Conservation (phyloP, 129 eudicot genomes). For the Glebionis coronaria region DNA sequence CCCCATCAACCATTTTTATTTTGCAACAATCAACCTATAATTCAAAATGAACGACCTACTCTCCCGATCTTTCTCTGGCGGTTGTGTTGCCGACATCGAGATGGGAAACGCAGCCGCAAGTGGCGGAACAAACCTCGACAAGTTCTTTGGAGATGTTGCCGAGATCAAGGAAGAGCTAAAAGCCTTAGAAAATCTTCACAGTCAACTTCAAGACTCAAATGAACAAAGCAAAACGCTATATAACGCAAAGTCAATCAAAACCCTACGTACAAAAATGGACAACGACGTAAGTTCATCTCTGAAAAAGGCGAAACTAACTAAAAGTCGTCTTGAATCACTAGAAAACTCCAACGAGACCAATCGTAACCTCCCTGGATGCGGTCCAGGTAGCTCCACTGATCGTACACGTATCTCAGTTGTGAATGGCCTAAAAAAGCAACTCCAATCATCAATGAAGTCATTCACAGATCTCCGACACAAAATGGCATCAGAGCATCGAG, state of each 20-base stretch:
- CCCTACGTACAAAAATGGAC: constrained; percentile 54
- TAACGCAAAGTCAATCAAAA: constrained; percentile 55
- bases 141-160: constrained; percentile 67
- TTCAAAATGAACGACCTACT: constrained; percentile 62
- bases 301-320: constrained; percentile 53
- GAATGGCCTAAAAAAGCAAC: constrained; percentile 51
- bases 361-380: constrained; percentile 57
- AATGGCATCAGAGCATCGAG: constrained; percentile 62
- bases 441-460: constrained; percentile 35
- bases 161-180: constrained; percentile 52
- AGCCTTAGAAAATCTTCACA: constrained; percentile 48
- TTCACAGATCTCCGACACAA: constrained; percentile 45
- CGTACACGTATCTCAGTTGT: constrained; percentile 65
- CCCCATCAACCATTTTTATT: not conserved
- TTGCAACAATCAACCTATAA: not conserved
- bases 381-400: constrained; percentile 75
- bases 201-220: constrained; percentile 47
- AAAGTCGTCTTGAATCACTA: constrained; percentile 52
- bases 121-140: constrained; percentile 50
- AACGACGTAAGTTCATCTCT: constrained; percentile 42
- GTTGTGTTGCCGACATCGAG: constrained; percentile 39
- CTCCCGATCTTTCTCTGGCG: constrained; percentile 58
- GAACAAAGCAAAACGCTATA: constrained; percentile 64
- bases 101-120: constrained; percentile 29
- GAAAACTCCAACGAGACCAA: constrained; percentile 56